These are phyloP conservation scores for Penicillium canariense DNA, from an alignment of 495 filamentous ascomycete genomes.

Conservation along the genomic window DNA sequence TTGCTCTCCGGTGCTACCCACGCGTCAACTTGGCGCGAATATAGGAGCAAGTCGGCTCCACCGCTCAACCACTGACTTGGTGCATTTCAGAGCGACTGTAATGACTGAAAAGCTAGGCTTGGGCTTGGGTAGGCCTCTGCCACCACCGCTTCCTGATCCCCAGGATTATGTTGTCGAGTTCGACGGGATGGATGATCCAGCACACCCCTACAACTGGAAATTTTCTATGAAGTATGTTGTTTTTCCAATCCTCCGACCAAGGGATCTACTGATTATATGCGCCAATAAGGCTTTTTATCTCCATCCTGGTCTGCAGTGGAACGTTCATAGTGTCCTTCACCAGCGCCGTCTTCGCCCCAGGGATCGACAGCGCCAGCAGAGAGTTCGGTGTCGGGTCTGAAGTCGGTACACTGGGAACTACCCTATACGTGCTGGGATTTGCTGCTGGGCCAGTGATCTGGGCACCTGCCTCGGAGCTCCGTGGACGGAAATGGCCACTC, in stretches of 20 bases:
- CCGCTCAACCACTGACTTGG: not conserved
- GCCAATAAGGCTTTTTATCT: slow-evolving; percentile 23
- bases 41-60: not conserved
- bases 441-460: slow-evolving; percentile 55
- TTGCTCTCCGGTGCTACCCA: too few species aligned
- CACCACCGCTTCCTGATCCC: slow-evolving; percentile 36
- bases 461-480: slow-evolving; percentile 74
- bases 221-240: slow-evolving; percentile 27
- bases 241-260: slow-evolving; percentile 8
- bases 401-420: slow-evolving; percentile 52
- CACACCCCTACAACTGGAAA: slow-evolving; percentile 54
- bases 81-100: not conserved
- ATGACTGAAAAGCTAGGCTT: slow-evolving; percentile 22
- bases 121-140: slow-evolving; percentile 39
- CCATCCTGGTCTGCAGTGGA: slow-evolving; percentile 42
- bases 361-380: slow-evolving; percentile 38
- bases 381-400: slow-evolving; percentile 47
- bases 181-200: slow-evolving; percentile 47
- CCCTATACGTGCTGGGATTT: slow-evolving; percentile 54
- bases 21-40: not conserved
- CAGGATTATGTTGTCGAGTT: slow-evolving; percentile 54
- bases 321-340: slow-evolving; percentile 54
- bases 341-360: slow-evolving; percentile 54
- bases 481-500: slow-evolving; percentile 59
- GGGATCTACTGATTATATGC: not conserved